phyloP scores from a whole-genome alignment of 768 basidiomycete genomes.

The Hypholoma sublateritium region DNA sequence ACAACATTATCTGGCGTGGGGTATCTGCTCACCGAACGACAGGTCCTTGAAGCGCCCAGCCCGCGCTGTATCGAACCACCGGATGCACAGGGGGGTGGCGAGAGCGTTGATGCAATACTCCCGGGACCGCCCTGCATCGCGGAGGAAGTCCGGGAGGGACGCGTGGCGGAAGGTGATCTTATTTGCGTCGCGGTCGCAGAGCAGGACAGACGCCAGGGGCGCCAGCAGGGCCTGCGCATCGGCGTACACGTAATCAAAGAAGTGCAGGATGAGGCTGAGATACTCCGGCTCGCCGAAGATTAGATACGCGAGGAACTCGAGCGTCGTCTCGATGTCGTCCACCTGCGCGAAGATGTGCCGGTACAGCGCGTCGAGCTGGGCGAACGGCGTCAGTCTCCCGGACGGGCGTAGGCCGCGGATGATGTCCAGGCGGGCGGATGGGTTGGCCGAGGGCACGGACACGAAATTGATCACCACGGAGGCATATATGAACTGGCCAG shows the following conservation, averaged over 20 bases:
- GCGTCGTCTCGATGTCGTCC: background rate
- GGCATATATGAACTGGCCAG: constrained; percentile 9
- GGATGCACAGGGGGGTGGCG: no score
- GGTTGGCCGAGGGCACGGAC: background rate
- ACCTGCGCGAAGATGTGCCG: background rate
- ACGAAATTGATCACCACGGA: background rate
- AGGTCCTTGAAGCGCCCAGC: no score
- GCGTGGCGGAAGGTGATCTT: constrained; percentile 2
- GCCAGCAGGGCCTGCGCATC: no score
- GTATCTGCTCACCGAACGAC: no score
- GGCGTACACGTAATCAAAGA: no score
- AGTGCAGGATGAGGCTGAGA: background rate
- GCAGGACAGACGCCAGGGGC: background rate
- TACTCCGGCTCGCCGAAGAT: background rate
- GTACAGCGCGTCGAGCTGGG: constrained; percentile 3
- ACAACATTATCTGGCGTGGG: no score
- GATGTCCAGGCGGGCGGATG: background rate
- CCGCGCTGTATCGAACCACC: no score
- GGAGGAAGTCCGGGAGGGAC: constrained; percentile 8
- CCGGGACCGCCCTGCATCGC: background rate
- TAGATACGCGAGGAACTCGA: background rate
- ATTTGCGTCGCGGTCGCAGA: background rate
- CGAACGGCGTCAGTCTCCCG: background rate
- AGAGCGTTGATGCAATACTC: background rate
- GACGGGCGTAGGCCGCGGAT: background rate